These are phyloP conservation scores for Apophysomyces sp. DNA, from an alignment of 371 early-diverging fungal species.

Conservation along the genomic window DNA sequence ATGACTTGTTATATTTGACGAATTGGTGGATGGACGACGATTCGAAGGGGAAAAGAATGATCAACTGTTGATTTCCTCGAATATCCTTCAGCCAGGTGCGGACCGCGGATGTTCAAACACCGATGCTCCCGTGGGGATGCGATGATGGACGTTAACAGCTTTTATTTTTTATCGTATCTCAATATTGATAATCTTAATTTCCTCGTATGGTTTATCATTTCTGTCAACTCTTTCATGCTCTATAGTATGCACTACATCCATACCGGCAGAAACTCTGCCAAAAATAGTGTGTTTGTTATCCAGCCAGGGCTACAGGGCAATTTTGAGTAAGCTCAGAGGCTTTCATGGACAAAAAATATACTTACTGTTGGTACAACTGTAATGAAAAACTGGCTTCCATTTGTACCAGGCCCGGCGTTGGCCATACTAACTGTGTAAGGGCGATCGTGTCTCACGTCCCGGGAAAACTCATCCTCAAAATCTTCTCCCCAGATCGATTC, in stretches of 20 bases:
- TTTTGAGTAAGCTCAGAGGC: background rate
- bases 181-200: conserved; percentile 70
- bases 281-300: conserved; percentile 98
- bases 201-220: conserved; percentile 79
- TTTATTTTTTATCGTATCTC: conserved; percentile 54
- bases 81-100: too few species aligned
- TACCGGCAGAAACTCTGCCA: conserved; percentile 93
- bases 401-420: conserved; percentile 93
- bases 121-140: too few species aligned
- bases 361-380: conserved; percentile 87
- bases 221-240: conserved; percentile 77
- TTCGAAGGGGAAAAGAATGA: background rate
- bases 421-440: conserved; percentile 98
- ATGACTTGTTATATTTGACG: background rate
- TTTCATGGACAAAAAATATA: background rate
- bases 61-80: too few species aligned
- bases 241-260: conserved; percentile 91
- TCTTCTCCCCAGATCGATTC: conserved; percentile 91
- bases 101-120: too few species aligned
- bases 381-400: conserved; percentile 98
- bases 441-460: conserved; percentile 80
- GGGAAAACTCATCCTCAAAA: conserved; percentile 95
- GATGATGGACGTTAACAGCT: too few species aligned
- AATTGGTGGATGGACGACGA: background rate
- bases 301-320: conserved; percentile 74